Percentiles rank a stretch among this genome's conserved stretches.
Conservation (phyloP, 805 yeast genomes). For the Candida peoriensis region DNA sequence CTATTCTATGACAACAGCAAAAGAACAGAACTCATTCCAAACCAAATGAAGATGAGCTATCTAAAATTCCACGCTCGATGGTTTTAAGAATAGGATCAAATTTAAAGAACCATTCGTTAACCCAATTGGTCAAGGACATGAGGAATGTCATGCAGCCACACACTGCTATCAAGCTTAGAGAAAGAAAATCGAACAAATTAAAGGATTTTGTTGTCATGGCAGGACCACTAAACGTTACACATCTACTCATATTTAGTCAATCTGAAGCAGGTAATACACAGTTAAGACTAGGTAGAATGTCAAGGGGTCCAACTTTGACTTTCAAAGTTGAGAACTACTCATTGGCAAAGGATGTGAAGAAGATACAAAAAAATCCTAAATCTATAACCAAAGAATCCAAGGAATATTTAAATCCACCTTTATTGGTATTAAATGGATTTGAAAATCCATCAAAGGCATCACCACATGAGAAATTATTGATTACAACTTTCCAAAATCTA, state of each 20-base stretch:
- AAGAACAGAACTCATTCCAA: slow-evolving; percentile 86
- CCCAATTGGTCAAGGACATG: slow-evolving; percentile 82
- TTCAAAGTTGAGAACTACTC: slow-evolving; percentile 77
- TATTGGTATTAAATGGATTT: slow-evolving; percentile 91
- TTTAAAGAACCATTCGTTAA: slow-evolving; percentile 71
- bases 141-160: slow-evolving; percentile 94
- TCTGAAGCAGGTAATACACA: slow-evolving; percentile 77
- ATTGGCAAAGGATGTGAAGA: slow-evolving; percentile 72
- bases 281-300: slow-evolving; percentile 78
- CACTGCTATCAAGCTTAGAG: slow-evolving; percentile 84
- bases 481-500: slow-evolving; percentile 91
- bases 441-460: slow-evolving; percentile 55
- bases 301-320: slow-evolving; percentile 90
- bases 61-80: slow-evolving; percentile 87
- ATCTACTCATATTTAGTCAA: slow-evolving; percentile 82
- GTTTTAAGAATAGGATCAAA: slow-evolving; percentile 82
- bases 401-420: slow-evolving; percentile 75
- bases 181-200: slow-evolving; percentile 79
- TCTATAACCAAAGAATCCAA: slow-evolving; percentile 57
- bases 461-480: slow-evolving; percentile 71
- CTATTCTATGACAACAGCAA: slow-evolving; percentile 27
- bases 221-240: slow-evolving; percentile 92
- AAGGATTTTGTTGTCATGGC: slow-evolving; percentile 98
- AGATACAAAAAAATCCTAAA: slow-evolving; percentile 70
- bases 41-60: slow-evolving; percentile 56